phyloP scores from a whole-genome alignment of 1,284 basidiomycete genomes.

The Apiotrichum mycotoxinovorans region DNA sequence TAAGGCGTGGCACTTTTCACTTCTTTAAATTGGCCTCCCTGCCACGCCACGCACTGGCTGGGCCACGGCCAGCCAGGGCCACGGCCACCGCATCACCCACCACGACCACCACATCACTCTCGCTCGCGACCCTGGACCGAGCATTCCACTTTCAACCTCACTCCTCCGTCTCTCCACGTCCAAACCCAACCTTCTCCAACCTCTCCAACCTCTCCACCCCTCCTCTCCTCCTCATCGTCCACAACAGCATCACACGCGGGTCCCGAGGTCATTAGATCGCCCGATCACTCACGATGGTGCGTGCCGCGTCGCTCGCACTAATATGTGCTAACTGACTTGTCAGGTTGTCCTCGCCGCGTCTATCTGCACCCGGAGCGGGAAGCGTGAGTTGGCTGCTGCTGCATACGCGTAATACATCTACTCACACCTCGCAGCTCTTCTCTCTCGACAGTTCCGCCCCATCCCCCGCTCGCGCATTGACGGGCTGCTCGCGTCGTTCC shows the following conservation, averaged over 20 bases:
- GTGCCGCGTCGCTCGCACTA: neutral
- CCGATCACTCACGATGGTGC: conserved; percentile 17
- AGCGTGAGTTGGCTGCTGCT: conserved; percentile 41
- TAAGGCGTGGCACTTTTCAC: neutral
- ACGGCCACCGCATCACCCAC: too few relatives aligned
- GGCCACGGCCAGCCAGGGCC: too few relatives aligned
- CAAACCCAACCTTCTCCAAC: too few relatives aligned
- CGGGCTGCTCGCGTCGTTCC: conserved; percentile 92
- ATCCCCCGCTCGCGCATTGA: conserved; percentile 91
- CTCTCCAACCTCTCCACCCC: too few relatives aligned
- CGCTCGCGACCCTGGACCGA: too few relatives aligned
- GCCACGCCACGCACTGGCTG: neutral
- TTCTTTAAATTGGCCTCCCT: neutral
- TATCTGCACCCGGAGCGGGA: conserved; percentile 64
- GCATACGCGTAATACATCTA: neutral
- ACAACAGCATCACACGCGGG: conserved; percentile 4
- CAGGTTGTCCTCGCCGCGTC: conserved; percentile 69
- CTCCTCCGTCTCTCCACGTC: neutral
- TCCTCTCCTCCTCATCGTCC: neutral
- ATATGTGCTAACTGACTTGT: neutral
- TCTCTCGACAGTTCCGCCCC: conserved; percentile 94
- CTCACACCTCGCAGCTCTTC: conserved; percentile 63
- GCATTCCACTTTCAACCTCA: too few relatives aligned
- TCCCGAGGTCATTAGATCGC: too few relatives aligned
- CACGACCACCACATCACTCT: too few relatives aligned